Conservation (phyloP, 768 basidiomycete species). For the Phanerochaete carnosa region DNA sequence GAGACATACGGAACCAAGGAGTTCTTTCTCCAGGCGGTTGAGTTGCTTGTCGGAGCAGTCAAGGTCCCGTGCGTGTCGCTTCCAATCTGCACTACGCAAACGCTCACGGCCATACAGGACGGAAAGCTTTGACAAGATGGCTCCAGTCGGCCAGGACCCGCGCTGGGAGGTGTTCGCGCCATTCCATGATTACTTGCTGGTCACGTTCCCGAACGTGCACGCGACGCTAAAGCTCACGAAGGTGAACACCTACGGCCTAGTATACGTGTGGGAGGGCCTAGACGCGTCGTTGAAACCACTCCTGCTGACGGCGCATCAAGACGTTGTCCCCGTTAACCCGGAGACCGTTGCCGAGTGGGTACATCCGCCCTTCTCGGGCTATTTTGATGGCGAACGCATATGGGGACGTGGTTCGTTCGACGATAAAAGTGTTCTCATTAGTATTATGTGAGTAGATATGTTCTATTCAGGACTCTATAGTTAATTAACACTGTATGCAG, state of each 20-base stretch:
- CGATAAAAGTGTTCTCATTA: constrained; percentile 33
- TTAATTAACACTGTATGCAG: constrained; percentile 14
- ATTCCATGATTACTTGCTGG: constrained; percentile 39
- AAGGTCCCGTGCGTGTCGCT: constrained; percentile 33
- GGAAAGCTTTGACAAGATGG: constrained; percentile 49
- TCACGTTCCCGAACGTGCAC: constrained; percentile 63
- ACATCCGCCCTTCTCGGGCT: constrained; percentile 48
- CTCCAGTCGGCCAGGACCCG: constrained; percentile 42
- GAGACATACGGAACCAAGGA: constrained; percentile 29
- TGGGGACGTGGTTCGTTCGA: constrained; percentile 35
- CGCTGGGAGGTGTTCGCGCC: constrained; percentile 38
- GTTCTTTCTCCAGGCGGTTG: constrained; percentile 29
- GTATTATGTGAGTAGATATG: constrained; percentile 21
- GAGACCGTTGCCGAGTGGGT: constrained; percentile 44
- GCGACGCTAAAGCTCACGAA: constrained; percentile 45
- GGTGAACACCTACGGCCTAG: constrained; percentile 60
- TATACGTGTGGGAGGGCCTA: constrained; percentile 58
- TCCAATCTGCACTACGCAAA: neutral
- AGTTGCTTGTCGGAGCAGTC: constrained; percentile 22
- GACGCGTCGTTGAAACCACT: constrained; percentile 50
- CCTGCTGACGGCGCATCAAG: constrained; percentile 52
- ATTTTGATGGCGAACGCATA: constrained; percentile 35
- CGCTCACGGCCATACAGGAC: constrained; percentile 33
- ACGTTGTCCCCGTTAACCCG: constrained; percentile 50
- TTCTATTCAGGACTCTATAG: neutral